A percentile compares a stretch with the other conserved stretches of the same genome.
These are phyloP conservation scores for Termitomyces sp. DNA, from an alignment of 1,284 basidiomycete genomes.

Conservation along the genomic window DNA sequence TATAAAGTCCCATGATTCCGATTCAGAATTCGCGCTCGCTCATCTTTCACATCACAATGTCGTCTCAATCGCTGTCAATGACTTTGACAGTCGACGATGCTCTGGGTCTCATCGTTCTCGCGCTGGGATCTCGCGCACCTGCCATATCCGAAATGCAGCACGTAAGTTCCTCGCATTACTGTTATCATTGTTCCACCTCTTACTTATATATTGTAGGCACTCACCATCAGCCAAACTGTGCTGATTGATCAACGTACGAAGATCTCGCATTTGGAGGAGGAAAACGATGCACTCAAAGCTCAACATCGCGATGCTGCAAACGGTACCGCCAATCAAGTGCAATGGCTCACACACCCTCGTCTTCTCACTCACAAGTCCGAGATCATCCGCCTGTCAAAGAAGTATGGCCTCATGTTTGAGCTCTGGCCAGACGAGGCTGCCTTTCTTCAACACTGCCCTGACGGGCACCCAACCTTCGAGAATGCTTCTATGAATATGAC, in stretches of 20 bases:
- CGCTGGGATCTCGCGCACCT: neutral
- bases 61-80: neutral
- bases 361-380: neutral
- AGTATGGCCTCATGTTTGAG: neutral
- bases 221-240: neutral
- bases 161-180: neutral
- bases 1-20: too few relatives aligned
- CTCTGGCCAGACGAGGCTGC: neutral
- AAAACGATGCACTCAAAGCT: neutral
- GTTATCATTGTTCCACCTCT: neutral
- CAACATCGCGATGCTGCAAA: neutral
- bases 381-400: neutral
- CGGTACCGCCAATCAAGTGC: neutral
- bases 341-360: neutral
- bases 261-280: neutral
- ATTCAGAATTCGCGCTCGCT: too few relatives aligned
- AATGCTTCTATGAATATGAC: neutral
- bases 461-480: neutral
- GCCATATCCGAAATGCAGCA: neutral
- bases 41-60: too few relatives aligned
- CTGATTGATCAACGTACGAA: neutral
- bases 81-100: neutral
- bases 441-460: neutral
- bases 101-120: neutral
- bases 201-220: neutral